Conservation (phyloP, 2,329 filamentous ascomycete species). For the Ceratocystis cacaofunesta region DNA sequence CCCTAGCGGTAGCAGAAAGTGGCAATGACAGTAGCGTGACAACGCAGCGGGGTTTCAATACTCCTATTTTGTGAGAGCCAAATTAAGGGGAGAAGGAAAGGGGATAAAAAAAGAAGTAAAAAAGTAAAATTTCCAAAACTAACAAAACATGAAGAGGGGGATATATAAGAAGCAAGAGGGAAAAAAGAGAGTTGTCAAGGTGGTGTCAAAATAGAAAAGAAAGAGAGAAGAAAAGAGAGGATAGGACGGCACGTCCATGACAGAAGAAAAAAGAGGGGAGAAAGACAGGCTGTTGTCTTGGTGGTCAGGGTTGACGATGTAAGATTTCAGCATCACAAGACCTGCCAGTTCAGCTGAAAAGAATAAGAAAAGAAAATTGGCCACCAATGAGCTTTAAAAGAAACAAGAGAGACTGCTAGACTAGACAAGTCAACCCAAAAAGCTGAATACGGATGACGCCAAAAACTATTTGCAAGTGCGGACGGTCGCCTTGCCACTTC, state of each 20-base stretch:
- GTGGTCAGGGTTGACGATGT: neutral
- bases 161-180: slow-evolving; percentile 9
- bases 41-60: neutral
- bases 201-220: slow-evolving; percentile 7
- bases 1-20: neutral
- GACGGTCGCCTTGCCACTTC: neutral
- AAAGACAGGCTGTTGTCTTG: neutral
- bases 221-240: neutral
- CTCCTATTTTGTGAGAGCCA: neutral
- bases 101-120: neutral
- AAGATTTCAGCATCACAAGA: neutral
- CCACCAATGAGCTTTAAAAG: neutral
- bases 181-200: neutral
- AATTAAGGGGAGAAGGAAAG: neutral
- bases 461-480: neutral
- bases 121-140: neutral
- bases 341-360: neutral
- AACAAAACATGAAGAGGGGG: neutral
- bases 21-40: neutral
- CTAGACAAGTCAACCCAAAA: neutral
- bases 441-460: neutral
- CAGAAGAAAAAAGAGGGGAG: neutral
- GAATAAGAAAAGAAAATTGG: neutral
- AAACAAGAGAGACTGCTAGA: neutral
- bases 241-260: neutral